A percentile compares a stretch with the other conserved stretches of the same genome.
phyloP scores from a whole-genome alignment of 139 green algal species.

The Desmodesmus armatus region DNA sequence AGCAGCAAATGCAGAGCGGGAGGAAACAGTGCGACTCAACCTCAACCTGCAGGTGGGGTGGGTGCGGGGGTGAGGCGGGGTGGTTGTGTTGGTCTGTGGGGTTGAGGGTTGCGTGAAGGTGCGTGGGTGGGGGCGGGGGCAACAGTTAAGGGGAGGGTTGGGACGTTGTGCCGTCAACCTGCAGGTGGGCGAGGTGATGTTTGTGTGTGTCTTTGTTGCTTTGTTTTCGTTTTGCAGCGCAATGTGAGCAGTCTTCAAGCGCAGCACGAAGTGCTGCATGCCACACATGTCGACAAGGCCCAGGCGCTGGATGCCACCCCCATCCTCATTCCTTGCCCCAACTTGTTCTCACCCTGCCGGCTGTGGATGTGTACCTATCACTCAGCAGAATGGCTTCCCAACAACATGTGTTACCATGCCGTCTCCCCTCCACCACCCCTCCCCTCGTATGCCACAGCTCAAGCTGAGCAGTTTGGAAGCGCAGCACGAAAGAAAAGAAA shows the following conservation, averaged over 20 bases:
- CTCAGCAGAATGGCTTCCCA: not conserved
- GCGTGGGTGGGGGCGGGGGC: not conserved
- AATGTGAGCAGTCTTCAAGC: too few species aligned
- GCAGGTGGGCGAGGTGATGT: not conserved
- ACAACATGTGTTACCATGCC: not conserved
- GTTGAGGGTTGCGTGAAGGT: not conserved
- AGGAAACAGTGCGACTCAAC: not conserved
- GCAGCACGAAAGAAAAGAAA: too few species aligned
- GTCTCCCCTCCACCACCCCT: too few species aligned
- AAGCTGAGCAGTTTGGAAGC: slow-evolving; percentile 26
- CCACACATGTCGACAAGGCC: not conserved
- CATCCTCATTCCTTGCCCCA: not conserved
- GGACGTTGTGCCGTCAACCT: not conserved
- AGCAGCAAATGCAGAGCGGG: not conserved
- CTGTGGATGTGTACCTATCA: not conserved
- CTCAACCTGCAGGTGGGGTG: not conserved
- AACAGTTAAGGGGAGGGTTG: not conserved
- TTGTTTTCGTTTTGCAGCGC: too few species aligned
- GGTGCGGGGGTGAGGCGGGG: not conserved
- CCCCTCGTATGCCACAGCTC: not conserved
- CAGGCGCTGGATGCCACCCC: not conserved
- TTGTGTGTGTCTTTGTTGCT: not conserved
- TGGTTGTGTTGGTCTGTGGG: not conserved
- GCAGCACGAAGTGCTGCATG: too few species aligned
- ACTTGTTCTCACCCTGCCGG: not conserved